Conservation (phyloP, 2,329 filamentous ascomycete species). For the Talaromyces verruculosus region DNA sequence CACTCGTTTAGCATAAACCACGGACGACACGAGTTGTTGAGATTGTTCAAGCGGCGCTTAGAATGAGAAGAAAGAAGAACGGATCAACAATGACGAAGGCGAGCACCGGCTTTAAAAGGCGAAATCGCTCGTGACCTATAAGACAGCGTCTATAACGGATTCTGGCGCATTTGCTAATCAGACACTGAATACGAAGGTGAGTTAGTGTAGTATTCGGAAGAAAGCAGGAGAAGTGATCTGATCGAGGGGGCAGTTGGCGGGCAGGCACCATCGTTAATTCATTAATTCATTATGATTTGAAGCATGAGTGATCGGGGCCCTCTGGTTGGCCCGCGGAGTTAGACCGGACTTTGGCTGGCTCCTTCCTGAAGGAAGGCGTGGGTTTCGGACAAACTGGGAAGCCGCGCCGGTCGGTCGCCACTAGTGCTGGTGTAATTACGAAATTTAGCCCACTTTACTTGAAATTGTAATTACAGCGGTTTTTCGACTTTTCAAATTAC, state of each 20-base stretch:
- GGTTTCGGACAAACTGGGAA: conserved; percentile 3
- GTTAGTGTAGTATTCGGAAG: background rate
- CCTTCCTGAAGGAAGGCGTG: background rate
- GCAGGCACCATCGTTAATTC: background rate
- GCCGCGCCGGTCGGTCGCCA: conserved; percentile 10
- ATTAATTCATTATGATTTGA: background rate
- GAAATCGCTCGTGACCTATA: conserved; percentile 6
- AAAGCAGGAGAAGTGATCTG: background rate
- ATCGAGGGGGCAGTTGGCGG: background rate
- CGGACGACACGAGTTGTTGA: background rate
- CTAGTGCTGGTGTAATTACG: too few species aligned
- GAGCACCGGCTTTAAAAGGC: background rate
- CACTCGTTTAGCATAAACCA: conserved; percentile 13
- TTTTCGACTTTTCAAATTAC: too few species aligned
- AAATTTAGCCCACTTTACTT: too few species aligned
- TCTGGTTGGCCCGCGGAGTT: conserved; percentile 14
- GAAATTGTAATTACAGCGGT: too few species aligned
- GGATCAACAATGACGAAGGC: background rate
- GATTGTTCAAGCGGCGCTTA: background rate
- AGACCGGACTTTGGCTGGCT: conserved; percentile 12
- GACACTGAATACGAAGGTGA: background rate
- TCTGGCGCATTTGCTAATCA: background rate
- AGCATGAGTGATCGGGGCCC: conserved; percentile 6
- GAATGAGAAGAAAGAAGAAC: background rate
- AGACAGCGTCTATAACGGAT: background rate